Evolutionary conservation across 169 alveolate genomes (phyloP).

Genomic region (Eimeria maxima): DNA sequence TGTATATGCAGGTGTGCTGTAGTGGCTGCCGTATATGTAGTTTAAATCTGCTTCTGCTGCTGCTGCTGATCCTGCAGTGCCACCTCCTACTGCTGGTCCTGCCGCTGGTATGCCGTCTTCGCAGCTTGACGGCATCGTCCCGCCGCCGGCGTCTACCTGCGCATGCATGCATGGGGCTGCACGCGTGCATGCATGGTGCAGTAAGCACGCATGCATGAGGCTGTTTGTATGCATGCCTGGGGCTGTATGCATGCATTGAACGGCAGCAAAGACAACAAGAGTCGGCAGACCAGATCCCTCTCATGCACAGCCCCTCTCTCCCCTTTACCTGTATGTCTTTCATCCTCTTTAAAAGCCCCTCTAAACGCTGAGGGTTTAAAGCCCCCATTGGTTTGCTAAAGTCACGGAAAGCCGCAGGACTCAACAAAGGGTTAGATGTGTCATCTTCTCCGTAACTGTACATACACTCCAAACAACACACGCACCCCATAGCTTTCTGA

Average conservation of each 20-base stretch:
- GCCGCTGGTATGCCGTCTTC: too few relatives aligned
- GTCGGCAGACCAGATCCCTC: too few relatives aligned
- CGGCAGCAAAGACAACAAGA: too few relatives aligned
- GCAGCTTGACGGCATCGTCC: background rate
- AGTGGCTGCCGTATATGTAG: too few relatives aligned
- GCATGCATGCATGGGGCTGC: slow-evolving; percentile 16
- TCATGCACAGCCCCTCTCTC: background rate
- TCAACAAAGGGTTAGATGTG: slow-evolving; percentile 61
- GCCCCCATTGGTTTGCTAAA: slow-evolving; percentile 96
- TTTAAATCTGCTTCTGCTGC: too few relatives aligned
- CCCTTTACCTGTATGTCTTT: slow-evolving; percentile 84
- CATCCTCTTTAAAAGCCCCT: slow-evolving; percentile 91
- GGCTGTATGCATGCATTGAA: too few relatives aligned
- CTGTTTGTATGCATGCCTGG: background rate
- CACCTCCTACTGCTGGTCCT: too few relatives aligned
- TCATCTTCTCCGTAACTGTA: slow-evolving; percentile 9
- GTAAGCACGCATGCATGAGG: too few relatives aligned
- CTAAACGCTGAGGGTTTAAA: slow-evolving; percentile 90
- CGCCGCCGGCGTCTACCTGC: too few relatives aligned
- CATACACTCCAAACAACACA: background rate
- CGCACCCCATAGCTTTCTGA: background rate
- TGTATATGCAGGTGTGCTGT: too few relatives aligned
- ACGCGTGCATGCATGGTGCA: background rate
- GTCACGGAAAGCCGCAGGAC: slow-evolving; percentile 92
- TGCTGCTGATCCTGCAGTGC: too few relatives aligned